Conservation (phyloP, 2,329 filamentous ascomycete species). For the Penicillium aurantiogriseum region DNA sequence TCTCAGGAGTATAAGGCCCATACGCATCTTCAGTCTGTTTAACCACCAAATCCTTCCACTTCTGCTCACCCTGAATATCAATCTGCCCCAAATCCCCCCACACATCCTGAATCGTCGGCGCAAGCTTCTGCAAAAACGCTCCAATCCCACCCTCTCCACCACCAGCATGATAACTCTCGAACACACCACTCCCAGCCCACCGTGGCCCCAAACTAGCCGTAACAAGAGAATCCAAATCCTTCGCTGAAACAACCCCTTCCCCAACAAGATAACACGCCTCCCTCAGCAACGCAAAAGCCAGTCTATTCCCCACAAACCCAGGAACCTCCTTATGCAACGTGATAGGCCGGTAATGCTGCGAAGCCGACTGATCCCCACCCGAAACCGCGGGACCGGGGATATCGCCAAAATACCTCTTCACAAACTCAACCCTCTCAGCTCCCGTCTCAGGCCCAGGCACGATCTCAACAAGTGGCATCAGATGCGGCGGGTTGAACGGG, state of each 20-base stretch:
- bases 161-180: constrained; percentile 60
- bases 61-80: constrained; percentile 38
- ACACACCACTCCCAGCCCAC: constrained; percentile 57
- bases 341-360: constrained; percentile 42
- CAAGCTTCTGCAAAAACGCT: constrained; percentile 57
- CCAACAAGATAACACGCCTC: constrained; percentile 57
- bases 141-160: constrained; percentile 54
- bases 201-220: constrained; percentile 53
- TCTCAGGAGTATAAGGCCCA: constrained; percentile 32
- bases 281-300: constrained; percentile 57
- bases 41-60: constrained; percentile 50
- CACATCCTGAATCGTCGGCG: constrained; percentile 54
- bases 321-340: constrained; percentile 52
- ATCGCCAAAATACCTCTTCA: constrained; percentile 41
- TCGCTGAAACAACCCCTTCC: constrained; percentile 52
- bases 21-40: constrained; percentile 49
- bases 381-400: constrained; percentile 12
- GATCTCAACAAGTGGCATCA: constrained; percentile 61
- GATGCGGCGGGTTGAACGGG: constrained; percentile 61
- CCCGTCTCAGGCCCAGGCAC: constrained; percentile 51
- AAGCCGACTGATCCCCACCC: neutral
- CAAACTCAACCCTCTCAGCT: constrained; percentile 28
- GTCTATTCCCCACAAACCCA: constrained; percentile 59
- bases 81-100: constrained; percentile 51
- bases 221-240: constrained; percentile 55